Evolutionary conservation across 176 grass and related monocot genomes (phyloP), one percentile per base, ranked within the genome.

Genomic region (Cocos nucifera): DNA sequence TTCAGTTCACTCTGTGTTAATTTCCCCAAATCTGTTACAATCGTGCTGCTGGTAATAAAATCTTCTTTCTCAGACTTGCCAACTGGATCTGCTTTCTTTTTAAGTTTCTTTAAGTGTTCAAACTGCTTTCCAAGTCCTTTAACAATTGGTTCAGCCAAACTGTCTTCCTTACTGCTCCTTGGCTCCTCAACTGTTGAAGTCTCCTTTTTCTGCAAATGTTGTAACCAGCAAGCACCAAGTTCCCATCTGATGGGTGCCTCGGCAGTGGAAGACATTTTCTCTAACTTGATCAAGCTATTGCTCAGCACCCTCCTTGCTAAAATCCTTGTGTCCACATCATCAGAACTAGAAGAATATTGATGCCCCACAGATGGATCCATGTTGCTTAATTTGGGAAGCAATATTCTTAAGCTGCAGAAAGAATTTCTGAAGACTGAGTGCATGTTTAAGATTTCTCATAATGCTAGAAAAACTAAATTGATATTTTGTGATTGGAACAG

Each of bases 101-200:
- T 92, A 70, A 93, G 73, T 73, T 81, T 93, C 74, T 78, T 78
- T 74, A 98, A 60, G 49, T 85, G 80, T 66, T 84, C 93, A 61
- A 97, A 92, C 82, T 90, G 72, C 64, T 81, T 83, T 60, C 94
- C 94, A 55, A 98, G 87, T 80, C 94, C 94, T 78, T 83, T 98
- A 28, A 98, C 65, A 81, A 76, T 23, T 73, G 76, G 48, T 74
- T 85, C 84, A 75, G 67, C 75, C 28, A 76, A 56, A 83, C 56
- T 57, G 39, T 73, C 73, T 77, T 59, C 64, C 25, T 18, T 39
- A 30, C 64, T 72, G 29, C 69, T 69, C 53, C 79, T 76, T 27
- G 49, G 19, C 66, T 77, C 74, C 63, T 73, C 78, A 22, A 64
- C 48, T 6, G 39, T 64, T 59, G 62, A 65, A 77, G 79, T 69